Conservation (phyloP, 2,329 filamentous ascomycete species). For the Colletotrichum chrysophilum region DNA sequence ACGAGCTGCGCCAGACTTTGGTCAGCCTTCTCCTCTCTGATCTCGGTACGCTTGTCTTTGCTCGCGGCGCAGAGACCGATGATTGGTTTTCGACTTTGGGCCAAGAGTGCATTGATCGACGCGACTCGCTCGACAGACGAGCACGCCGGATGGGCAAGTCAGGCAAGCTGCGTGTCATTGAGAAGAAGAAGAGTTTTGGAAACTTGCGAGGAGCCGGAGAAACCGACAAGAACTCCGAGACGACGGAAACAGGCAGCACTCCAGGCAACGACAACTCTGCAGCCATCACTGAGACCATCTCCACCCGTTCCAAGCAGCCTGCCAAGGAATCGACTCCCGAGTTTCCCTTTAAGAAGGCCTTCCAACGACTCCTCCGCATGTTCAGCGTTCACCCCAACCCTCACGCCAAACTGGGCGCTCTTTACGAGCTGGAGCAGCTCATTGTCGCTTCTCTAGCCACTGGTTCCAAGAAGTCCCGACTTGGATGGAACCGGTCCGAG, state of each 20-base stretch:
- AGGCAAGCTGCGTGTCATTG: conserved; percentile 55
- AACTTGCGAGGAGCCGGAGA: conserved; percentile 63
- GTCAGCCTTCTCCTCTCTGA: conserved; percentile 89
- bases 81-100: conserved; percentile 78
- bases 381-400: conserved; percentile 92
- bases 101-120: conserved; percentile 68
- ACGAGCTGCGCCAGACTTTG: conserved; percentile 77
- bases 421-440: conserved; percentile 83
- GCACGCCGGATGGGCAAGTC: conserved; percentile 43
- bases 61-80: conserved; percentile 92
- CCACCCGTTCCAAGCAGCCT: conserved; percentile 30
- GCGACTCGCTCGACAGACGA: conserved; percentile 58
- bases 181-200: conserved; percentile 73
- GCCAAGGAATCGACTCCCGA: conserved; percentile 48
- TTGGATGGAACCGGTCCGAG: conserved; percentile 39
- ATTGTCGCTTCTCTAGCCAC: conserved; percentile 69
- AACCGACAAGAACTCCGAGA: conserved; percentile 40
- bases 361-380: conserved; percentile 78
- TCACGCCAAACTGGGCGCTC: conserved; percentile 80
- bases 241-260: conserved; percentile 39
- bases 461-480: conserved; percentile 35
- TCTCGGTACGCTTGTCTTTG: conserved; percentile 83
- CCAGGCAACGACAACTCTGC: conserved; percentile 46
- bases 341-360: conserved; percentile 83
- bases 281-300: conserved; percentile 43